Conservation (phyloP, 176 grass and related monocot genomes). For the Carex pumila region DNA sequence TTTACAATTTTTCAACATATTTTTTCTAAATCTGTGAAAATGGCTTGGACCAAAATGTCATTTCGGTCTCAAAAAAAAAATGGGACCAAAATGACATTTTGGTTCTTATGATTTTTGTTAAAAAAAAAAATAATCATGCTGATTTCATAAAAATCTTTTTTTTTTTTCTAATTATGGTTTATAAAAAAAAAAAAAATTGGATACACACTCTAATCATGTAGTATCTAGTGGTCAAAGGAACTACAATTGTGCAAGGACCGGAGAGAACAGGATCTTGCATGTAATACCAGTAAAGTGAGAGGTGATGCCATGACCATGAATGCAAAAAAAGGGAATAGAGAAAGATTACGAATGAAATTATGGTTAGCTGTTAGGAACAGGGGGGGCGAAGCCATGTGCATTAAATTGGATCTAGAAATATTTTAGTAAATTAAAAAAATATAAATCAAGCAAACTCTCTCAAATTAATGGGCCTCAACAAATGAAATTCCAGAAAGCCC, state of each 20-base stretch:
- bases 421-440: background rate
- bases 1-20: too few species aligned
- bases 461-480: background rate
- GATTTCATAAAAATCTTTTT: too few species aligned
- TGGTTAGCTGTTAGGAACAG: background rate
- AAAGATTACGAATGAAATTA: background rate
- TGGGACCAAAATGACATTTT: too few species aligned
- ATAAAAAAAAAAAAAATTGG: too few species aligned
- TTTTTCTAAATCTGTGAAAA: too few species aligned
- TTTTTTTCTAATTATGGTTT: too few species aligned
- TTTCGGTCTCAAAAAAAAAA: too few species aligned
- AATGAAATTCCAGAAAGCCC: background rate
- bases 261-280: background rate
- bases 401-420: constrained; percentile 2
- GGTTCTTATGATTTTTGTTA: too few species aligned
- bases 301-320: background rate
- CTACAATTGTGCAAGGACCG: background rate
- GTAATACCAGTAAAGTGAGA: background rate
- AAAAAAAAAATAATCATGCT: too few species aligned
- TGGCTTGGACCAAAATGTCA: too few species aligned
- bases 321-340: background rate
- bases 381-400: constrained; percentile 5
- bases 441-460: background rate
- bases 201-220: too few species aligned
- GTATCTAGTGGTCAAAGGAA: background rate